These are phyloP conservation scores for Ascochyta viciae-villosae DNA, from an alignment of 2,329 filamentous ascomycete species.

Conservation along the genomic window DNA sequence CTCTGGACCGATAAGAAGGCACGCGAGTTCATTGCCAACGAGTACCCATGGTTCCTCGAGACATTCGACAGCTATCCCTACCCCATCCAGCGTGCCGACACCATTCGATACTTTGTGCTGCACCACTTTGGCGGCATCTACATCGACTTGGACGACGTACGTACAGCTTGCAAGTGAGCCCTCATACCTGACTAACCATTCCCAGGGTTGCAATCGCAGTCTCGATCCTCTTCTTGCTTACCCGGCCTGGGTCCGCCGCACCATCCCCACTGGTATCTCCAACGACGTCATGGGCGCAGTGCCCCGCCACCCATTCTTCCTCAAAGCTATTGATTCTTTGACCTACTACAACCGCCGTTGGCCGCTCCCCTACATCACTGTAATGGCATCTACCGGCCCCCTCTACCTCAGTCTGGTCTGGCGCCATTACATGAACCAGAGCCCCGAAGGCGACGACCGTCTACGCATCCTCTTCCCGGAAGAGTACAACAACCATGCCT, in stretches of 20 bases:
- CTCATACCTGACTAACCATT: conserved; percentile 9
- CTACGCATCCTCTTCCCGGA: conserved; percentile 73
- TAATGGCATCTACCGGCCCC: conserved; percentile 81
- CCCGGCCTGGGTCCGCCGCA: conserved; percentile 74
- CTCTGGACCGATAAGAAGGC: conserved; percentile 78
- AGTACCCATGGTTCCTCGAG: conserved; percentile 77
- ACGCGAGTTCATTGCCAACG: conserved; percentile 72
- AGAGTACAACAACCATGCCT: conserved; percentile 71
- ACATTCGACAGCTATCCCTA: conserved; percentile 78
- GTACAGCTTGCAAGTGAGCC: conserved; percentile 27
- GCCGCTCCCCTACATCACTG: conserved; percentile 75
- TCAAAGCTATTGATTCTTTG: conserved; percentile 71
- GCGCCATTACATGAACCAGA: conserved; percentile 72
- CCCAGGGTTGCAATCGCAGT: conserved; percentile 70
- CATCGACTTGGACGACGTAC: conserved; percentile 76
- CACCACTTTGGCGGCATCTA: conserved; percentile 81
- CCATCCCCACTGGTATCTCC: conserved; percentile 77
- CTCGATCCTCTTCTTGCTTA: conserved; percentile 73
- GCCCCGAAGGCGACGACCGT: conserved; percentile 58
- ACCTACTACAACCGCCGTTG: conserved; percentile 72
- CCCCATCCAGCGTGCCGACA: conserved; percentile 78
- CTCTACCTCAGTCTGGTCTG: conserved; percentile 78
- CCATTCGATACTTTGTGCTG: conserved; percentile 81
- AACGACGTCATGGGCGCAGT: conserved; percentile 82
- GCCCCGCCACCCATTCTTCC: conserved; percentile 76